Evolutionary conservation across 2,329 filamentous ascomycete species (phyloP).

Genomic region (Colletotrichum kahawae): DNA sequence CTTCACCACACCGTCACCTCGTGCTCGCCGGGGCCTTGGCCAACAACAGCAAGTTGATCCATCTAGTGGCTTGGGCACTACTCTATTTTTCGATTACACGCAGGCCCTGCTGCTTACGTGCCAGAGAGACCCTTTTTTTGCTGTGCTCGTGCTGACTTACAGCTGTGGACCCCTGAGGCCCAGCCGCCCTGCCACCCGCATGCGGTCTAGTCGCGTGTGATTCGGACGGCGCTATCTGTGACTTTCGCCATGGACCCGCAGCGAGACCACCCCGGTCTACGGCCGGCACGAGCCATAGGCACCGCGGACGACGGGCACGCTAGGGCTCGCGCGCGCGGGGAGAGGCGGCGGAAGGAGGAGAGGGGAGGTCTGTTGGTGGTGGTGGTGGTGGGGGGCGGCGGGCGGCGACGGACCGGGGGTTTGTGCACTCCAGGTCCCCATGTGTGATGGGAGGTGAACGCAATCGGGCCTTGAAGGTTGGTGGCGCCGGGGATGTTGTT

Average conservation of each 20-base stretch:
- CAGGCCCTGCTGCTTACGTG: neutral
- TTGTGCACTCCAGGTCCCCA: neutral
- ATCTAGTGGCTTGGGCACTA: neutral
- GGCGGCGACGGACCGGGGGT: neutral
- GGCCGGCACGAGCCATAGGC: conserved; percentile 19
- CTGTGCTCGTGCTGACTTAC: neutral
- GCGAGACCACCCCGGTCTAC: neutral
- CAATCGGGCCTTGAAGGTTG: neutral
- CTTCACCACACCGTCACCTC: neutral
- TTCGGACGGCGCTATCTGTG: conserved; percentile 23
- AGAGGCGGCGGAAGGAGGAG: neutral
- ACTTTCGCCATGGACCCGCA: conserved; percentile 13
- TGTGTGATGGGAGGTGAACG: neutral
- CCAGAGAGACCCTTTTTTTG: neutral
- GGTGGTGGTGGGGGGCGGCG: neutral
- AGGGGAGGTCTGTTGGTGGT: neutral
- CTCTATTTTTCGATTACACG: neutral
- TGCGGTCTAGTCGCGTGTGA: conserved; percentile 20
- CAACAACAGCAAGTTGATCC: neutral
- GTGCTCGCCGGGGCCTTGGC: neutral
- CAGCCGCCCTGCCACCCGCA: conserved; percentile 12
- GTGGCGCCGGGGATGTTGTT: conserved; percentile 1
- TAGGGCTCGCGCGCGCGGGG: conserved; percentile 10
- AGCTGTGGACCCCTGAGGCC: conserved; percentile 3
- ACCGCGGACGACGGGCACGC: conserved; percentile 2